Percentiles rank a stretch among this genome's conserved stretches.
Evolutionary conservation across 202 grass and related monocot species (phyloP).

Genomic region (Setaria viridis): DNA sequence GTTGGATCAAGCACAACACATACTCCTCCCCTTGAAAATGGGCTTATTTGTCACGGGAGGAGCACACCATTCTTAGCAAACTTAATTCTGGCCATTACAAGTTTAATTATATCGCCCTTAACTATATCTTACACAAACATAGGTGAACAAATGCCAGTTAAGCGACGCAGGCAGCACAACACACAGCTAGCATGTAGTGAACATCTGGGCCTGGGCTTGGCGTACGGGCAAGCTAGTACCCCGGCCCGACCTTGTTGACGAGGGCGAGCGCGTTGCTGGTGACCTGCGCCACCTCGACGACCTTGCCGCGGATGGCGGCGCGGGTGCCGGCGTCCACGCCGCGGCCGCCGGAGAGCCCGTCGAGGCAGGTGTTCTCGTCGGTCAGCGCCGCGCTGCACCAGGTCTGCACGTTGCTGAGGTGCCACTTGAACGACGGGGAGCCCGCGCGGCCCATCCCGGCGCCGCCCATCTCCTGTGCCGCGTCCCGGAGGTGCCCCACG

Average conservation of each 20-base stretch:
- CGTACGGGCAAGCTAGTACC: constrained; percentile 32
- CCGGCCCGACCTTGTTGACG: constrained; percentile 65
- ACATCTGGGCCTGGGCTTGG: neutral
- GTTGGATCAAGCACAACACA: no score
- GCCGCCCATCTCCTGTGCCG: constrained; percentile 63
- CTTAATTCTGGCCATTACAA: neutral
- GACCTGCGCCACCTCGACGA: constrained; percentile 88
- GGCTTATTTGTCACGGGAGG: neutral
- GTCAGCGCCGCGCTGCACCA: constrained; percentile 97
- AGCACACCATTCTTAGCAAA: neutral
- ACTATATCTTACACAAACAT: neutral
- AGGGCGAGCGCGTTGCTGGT: constrained; percentile 96
- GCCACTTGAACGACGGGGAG: constrained; percentile 68
- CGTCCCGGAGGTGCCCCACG: constrained; percentile 77
- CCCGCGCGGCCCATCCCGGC: constrained; percentile 47
- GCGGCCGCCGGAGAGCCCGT: constrained; percentile 52
- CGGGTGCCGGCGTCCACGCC: constrained; percentile 62
- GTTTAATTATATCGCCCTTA: neutral
- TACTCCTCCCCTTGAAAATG: no score
- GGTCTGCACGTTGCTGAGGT: constrained; percentile 94
- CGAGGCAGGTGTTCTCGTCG: constrained; percentile 97
- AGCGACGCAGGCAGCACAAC: neutral
- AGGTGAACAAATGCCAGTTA: no score
- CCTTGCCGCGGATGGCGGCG: constrained; percentile 72
- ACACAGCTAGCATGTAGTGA: neutral